A percentile compares a stretch with the other conserved stretches of the same genome.
Conservation (phyloP, 2,329 filamentous ascomycete species). For the Alternaria rosae region DNA sequence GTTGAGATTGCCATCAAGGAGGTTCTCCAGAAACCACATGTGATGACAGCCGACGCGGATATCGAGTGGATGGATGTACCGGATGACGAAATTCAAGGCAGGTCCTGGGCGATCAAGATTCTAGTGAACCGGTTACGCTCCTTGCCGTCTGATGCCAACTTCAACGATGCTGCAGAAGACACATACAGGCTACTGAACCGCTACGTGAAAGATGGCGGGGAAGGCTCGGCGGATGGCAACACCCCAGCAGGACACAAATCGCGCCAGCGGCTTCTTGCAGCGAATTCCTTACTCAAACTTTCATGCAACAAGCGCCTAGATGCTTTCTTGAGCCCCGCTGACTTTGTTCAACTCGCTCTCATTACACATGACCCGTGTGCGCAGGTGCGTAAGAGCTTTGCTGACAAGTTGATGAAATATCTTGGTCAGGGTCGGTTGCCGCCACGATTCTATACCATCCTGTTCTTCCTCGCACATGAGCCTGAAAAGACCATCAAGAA, state of each 20-base stretch:
- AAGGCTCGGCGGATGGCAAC: slow-evolving; percentile 74
- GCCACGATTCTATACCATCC: slow-evolving; percentile 83
- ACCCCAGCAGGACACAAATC: slow-evolving; percentile 81
- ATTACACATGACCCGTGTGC: slow-evolving; percentile 79
- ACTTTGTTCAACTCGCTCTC: slow-evolving; percentile 83
- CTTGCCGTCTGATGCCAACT: slow-evolving; percentile 54
- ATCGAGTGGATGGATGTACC: slow-evolving; percentile 62
- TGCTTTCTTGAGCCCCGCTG: slow-evolving; percentile 71
- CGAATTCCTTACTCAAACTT: slow-evolving; percentile 81
- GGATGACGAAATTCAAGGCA: slow-evolving; percentile 83
- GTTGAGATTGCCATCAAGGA: slow-evolving; percentile 78
- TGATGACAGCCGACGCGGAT: slow-evolving; percentile 63
- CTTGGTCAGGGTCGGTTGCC: slow-evolving; percentile 75
- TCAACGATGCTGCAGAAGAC: slow-evolving; percentile 63
- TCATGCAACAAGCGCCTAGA: slow-evolving; percentile 80
- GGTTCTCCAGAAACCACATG: slow-evolving; percentile 73
- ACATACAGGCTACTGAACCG: slow-evolving; percentile 82
- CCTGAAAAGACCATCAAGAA: slow-evolving; percentile 76
- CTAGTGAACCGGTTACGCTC: slow-evolving; percentile 85
- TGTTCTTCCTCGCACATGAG: slow-evolving; percentile 93
- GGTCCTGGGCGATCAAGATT: slow-evolving; percentile 82
- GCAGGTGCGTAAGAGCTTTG: slow-evolving; percentile 79
- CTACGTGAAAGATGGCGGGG: slow-evolving; percentile 77
- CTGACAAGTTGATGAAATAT: slow-evolving; percentile 89
- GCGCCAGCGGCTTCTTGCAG: slow-evolving; percentile 81